Evolutionary conservation across 257 asterid genomes (phyloP), one percentile per base, ranked within the genome.

Genomic region (Nicotiana paniculata): DNA sequence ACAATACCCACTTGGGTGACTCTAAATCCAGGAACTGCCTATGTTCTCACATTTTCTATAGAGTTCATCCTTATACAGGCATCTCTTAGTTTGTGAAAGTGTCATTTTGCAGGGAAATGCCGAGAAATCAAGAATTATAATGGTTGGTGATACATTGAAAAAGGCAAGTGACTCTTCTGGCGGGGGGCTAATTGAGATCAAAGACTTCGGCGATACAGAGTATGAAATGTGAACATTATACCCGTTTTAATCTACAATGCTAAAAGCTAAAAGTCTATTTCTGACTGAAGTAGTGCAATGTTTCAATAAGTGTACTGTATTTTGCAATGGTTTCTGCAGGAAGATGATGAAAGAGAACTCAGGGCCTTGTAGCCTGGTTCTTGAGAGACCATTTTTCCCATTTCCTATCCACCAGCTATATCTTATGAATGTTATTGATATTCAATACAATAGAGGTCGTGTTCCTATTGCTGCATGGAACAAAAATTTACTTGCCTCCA

Each of bases 71-170:
- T 24, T 48, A 15, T 48, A 61, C 13, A 74, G 43, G 16, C 21
- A 75, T 75, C 9, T 51, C 80, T 51, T 75, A 26, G 63, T 75
- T 51, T 51, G 26, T 51, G 26, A 32, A 74, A 35, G 5, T 63
- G 46, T 75, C 9, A 30, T 61, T 82, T 30, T 87, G 78, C 75
- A 95, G 99, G 97, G 98, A 35, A 93, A 95, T 89, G 99, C 99
- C 81, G 99, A 95, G 90, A 95, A 90, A 85, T 90, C 98, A 72
- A 90, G 99, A 85, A 92, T 92, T 81, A 85, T 95, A 83, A 91
- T 95, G 99, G 98, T 95, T 35, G 99, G 99, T 5, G 99, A 95
- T 85, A 89, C 97, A 61, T 84, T 95, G 92, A 95, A 92, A 90
- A 95, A 90, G 89, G 95, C 92, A 6, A 82, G 97, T 83, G 92